A percentile compares a stretch with the other conserved stretches of the same genome.
These are phyloP conservation scores for Casuarina glauca DNA, from an alignment of 306 rosid species.

Conservation along the genomic window DNA sequence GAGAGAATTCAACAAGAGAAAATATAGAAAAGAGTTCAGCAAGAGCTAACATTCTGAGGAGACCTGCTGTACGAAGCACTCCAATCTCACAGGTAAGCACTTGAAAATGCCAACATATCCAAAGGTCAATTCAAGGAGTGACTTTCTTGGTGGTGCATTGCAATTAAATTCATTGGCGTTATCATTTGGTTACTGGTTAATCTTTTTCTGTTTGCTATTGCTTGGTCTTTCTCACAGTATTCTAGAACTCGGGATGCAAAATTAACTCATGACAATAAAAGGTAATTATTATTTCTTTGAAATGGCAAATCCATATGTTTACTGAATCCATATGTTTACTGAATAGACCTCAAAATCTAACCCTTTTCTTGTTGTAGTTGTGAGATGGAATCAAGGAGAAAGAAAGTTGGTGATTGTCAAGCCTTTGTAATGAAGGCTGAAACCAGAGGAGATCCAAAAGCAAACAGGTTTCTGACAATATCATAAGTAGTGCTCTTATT, in stretches of 20 bases:
- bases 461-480: constrained; percentile 48
- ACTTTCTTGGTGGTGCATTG: not conserved
- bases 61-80: constrained; percentile 24
- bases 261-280: constrained; percentile 32
- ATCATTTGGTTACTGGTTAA: not conserved
- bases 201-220: constrained; percentile 5
- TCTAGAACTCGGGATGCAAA: constrained; percentile 39
- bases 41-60: constrained; percentile 31
- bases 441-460: constrained; percentile 36
- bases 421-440: constrained; percentile 35
- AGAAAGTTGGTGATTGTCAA: constrained; percentile 40
- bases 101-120: not conserved
- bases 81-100: constrained; percentile 50
- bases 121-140: not conserved
- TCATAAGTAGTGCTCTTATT: constrained; percentile 13
- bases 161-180: not conserved
- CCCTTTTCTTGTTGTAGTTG: constrained; percentile 25
- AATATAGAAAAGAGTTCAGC: constrained; percentile 30
- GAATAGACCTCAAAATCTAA: constrained; percentile 27
- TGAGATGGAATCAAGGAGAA: constrained; percentile 37
- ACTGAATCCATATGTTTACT: constrained; percentile 15
- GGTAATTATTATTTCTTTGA: constrained; percentile 44
- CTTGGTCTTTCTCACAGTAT: constrained; percentile 42
- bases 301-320: constrained; percentile 4
- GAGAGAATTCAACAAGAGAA: constrained; percentile 39